Percentiles rank a stretch among this genome's conserved stretches.
Evolutionary conservation across 2,329 filamentous ascomycete genomes (phyloP).

Genomic region (Ophiocordyceps camponoti-leonardi): DNA sequence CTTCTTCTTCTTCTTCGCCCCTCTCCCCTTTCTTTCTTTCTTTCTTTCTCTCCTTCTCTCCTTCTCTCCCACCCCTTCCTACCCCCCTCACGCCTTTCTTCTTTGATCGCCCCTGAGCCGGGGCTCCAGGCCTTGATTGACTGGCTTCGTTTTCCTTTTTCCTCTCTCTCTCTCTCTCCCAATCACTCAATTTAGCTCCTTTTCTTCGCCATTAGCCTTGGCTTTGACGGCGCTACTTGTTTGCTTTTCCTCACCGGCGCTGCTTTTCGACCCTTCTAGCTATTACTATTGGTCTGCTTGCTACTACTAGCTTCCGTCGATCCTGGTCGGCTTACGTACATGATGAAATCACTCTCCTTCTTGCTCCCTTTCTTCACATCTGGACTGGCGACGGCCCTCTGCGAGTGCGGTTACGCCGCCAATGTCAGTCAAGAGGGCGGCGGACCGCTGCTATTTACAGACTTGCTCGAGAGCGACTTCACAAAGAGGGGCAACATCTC

Average conservation of each 20-base stretch:
- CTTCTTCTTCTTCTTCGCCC: too few species aligned
- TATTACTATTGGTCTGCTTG: background rate
- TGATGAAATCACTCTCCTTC: background rate
- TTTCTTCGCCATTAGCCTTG: too few species aligned
- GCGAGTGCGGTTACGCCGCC: conserved; percentile 57
- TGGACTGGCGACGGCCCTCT: conserved; percentile 24
- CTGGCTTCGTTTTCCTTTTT: too few species aligned
- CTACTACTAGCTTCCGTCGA: background rate
- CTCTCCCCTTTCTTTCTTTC: too few species aligned
- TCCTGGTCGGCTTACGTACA: background rate
- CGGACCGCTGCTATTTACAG: conserved; percentile 39
- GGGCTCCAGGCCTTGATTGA: too few species aligned
- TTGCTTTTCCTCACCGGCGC: too few species aligned
- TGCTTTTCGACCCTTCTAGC: background rate
- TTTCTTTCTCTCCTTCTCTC: too few species aligned
- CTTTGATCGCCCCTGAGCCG: too few species aligned
- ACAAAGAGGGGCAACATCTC: conserved; percentile 31
- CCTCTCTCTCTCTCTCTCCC: too few species aligned
- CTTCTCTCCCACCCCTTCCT: background rate
- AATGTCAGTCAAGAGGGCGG: conserved; percentile 21
- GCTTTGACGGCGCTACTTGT: too few species aligned
- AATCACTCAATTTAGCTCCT: too few species aligned
- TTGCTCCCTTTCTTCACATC: conserved; percentile 2
- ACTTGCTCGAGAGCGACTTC: conserved; percentile 58
- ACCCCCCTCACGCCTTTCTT: too few species aligned